Percentiles rank a stretch among this genome's conserved stretches.
Conservation (phyloP, 169 alveolate species). For the Eimeria brunetti region DNA sequence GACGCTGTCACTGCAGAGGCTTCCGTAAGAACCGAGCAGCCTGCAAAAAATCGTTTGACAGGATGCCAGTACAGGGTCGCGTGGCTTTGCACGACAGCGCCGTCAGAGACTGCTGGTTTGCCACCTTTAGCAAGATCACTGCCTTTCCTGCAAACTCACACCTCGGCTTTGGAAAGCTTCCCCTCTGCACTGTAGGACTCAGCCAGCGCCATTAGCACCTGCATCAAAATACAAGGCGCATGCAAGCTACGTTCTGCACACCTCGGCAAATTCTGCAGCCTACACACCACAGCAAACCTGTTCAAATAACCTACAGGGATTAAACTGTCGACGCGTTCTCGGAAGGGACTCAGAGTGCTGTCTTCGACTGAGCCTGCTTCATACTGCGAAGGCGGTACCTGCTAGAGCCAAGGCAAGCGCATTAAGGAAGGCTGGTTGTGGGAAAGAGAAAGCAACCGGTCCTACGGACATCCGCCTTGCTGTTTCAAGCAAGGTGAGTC, state of each 20-base stretch:
- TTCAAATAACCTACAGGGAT: constrained; percentile 10
- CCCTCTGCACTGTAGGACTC: background rate
- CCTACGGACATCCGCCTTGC: background rate
- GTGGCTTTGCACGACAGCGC: background rate
- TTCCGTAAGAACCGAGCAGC: constrained; percentile 42
- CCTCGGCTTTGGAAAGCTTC: constrained; percentile 27
- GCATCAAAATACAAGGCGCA: background rate
- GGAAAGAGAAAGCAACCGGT: background rate
- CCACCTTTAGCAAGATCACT: background rate
- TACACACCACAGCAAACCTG: background rate
- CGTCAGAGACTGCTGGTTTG: background rate
- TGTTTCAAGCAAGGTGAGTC: background rate
- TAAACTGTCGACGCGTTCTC: background rate
- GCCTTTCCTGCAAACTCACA: background rate
- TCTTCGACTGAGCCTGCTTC: background rate
- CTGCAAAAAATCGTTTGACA: background rate
- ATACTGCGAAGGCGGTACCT: background rate
- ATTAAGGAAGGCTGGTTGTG: background rate
- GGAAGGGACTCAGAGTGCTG: background rate
- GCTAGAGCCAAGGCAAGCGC: background rate
- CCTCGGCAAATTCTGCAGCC: background rate
- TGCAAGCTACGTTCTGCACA: background rate
- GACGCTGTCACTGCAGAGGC: background rate
- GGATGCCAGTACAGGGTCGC: background rate
- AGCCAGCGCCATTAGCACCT: constrained; percentile 46